Conservation (phyloP, 2,329 filamentous ascomycete species). For the Penicillium vulpinum region DNA sequence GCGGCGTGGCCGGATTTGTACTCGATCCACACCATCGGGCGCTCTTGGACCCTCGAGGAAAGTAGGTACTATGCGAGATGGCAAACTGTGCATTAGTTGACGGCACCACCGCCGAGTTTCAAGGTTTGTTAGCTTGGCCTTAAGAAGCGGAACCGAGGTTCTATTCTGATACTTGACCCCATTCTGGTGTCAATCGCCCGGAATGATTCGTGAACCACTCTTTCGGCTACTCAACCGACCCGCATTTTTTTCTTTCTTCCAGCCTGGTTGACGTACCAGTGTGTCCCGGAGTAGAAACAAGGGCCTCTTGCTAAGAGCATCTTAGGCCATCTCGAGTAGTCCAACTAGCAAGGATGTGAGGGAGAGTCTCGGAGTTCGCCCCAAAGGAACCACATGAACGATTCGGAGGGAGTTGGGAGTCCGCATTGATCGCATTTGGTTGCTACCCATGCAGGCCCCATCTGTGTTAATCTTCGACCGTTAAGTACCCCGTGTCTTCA, state of each 20-base stretch:
- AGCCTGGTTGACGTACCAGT: constrained; percentile 13
- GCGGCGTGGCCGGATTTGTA: constrained; percentile 13
- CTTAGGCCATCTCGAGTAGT: constrained; percentile 3
- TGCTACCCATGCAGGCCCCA: constrained; percentile 9
- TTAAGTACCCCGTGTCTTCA: constrained; percentile 5
- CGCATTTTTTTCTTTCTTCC: constrained; percentile 15
- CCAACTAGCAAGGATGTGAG: constrained; percentile 7
- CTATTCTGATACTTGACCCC: constrained; percentile 22
- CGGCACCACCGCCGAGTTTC: constrained; percentile 17
- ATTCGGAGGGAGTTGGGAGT: constrained; percentile 10
- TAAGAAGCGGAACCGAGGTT: constrained; percentile 16
- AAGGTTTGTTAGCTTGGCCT: constrained; percentile 24
- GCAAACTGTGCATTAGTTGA: constrained; percentile 21
- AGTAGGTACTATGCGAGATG: constrained; percentile 23
- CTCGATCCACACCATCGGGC: constrained; percentile 26
- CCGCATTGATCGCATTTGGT: constrained; percentile 16
- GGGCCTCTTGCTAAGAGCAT: not conserved
- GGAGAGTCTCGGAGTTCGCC: constrained; percentile 1
- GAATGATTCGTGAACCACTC: constrained; percentile 18
- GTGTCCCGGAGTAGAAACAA: constrained; percentile 7
- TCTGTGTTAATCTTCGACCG: constrained; percentile 2
- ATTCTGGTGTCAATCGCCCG: constrained; percentile 9
- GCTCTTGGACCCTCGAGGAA: constrained; percentile 20
- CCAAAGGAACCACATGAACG: constrained; percentile 7
- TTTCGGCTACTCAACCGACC: constrained; percentile 22